Base-by-base conservation (phyloP, 495 filamentous ascomycete species). In the Aspergillus carlsbadensis region DNA sequence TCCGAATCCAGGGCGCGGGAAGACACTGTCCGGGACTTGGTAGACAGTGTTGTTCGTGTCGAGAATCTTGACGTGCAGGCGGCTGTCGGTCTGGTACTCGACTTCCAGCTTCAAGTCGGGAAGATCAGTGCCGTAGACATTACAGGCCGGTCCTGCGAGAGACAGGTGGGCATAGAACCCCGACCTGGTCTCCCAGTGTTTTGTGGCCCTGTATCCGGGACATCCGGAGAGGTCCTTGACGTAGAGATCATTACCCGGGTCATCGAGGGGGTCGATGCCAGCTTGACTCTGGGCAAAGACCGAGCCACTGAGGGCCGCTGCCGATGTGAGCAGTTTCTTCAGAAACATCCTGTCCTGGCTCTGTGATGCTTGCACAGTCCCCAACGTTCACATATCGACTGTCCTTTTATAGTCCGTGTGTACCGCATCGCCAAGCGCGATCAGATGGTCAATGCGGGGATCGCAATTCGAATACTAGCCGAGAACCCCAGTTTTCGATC, bases 61-160 rank as follows among this genome's bases (percentile, higher is more conserved):
- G 54, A 87, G 82, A 52, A 96, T 92, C 65, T 88, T 84, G 59
- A 95, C 87, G 69, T 94, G 91, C 6, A 95, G 83, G n/a, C 91
- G 86, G 17, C 80, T 77, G 35, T 87, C 88, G 6, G 82, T 85
- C 63, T 92, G 85, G 58, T 91, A 91, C 26, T 87, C 85, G 39
- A 92, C 89, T 31, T 84, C 72, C 42, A 93, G 70, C 55, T 78
- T 84, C 59, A 94, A 70, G 37, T 85, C 75, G 39, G 73, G 63
- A 52, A 94, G 49, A 61, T 94, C 90, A 2, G 75, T 76, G 13
- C 88, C 88, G 60, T 89, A 92, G 5, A 78, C 77, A 70, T 90
- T 84, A 66, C 90, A 94, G 20, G 81, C 76, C 21, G 77, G 61
- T 0, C 87, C 88, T 7, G 87, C 86, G 3, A 93, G 73, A 18